Evolutionary conservation across 106 monocot genomes (phyloP).

Genomic region (Chionographis japonica): DNA sequence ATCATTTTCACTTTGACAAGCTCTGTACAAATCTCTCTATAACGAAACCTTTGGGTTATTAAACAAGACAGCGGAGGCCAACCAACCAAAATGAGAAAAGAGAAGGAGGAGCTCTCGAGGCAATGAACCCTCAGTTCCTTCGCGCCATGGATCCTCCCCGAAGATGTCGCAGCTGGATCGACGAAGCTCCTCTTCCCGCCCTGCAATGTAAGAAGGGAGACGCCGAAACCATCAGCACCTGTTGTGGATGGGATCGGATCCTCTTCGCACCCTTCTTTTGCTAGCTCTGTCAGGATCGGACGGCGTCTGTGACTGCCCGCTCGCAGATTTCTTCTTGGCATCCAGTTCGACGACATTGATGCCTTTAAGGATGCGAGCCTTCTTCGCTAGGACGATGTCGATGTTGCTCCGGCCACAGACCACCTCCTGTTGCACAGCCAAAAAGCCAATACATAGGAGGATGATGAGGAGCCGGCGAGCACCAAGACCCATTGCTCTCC

Average conservation of each 20-base stretch:
- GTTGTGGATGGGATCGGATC: constrained; percentile 87
- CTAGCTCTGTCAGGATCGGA: constrained; percentile 47
- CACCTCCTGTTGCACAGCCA: constrained; percentile 19
- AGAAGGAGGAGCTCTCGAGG: constrained; percentile 14
- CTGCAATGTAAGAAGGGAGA: background rate
- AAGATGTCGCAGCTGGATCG: too few relatives aligned
- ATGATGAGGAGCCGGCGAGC: constrained; percentile 14
- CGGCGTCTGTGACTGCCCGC: constrained; percentile 22
- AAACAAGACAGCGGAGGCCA: too few relatives aligned
- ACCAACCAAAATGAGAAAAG: constrained; percentile 5
- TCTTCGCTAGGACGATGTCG: constrained; percentile 11
- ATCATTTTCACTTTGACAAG: constrained; percentile 7
- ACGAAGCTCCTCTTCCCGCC: background rate
- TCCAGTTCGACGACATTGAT: constrained; percentile 12
- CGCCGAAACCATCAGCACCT: constrained; percentile 31
- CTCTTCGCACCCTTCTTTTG: constrained; percentile 67
- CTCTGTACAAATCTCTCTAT: constrained; percentile 42
- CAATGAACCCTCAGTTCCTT: constrained; percentile 12
- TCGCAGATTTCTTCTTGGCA: constrained; percentile 14
- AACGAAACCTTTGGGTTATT: constrained; percentile 10
- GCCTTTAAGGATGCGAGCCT: constrained; percentile 3
- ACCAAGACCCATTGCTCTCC: constrained; percentile 21
- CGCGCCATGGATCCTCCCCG: too few relatives aligned
- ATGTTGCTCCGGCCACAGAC: constrained; percentile 26
- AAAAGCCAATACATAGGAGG: constrained; percentile 15